Evolutionary conservation across 257 asterid genomes (phyloP).

Genomic region (Echium plantagineum): DNA sequence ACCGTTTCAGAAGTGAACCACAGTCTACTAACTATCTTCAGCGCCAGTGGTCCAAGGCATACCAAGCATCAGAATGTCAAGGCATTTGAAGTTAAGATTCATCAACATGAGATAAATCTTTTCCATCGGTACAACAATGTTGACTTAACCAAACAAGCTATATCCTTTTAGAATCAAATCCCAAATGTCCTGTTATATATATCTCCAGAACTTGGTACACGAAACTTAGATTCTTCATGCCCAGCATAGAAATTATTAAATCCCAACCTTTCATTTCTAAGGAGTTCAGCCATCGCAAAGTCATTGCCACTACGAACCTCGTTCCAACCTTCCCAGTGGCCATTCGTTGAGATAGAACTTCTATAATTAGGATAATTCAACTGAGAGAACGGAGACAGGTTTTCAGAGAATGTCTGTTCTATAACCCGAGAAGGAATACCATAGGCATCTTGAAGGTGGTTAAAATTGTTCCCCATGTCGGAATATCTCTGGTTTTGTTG

Average conservation of each 20-base stretch:
- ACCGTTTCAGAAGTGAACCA: conserved; percentile 6
- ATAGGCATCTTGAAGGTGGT: conserved; percentile 42
- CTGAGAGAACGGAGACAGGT: conserved; percentile 51
- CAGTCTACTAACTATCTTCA: conserved; percentile 5
- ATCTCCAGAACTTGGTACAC: conserved; percentile 60
- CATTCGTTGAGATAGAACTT: conserved; percentile 49
- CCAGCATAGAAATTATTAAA: conserved; percentile 44
- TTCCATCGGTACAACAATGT: conserved; percentile 5
- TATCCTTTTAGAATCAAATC: conserved; percentile 28
- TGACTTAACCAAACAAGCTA: conserved; percentile 13
- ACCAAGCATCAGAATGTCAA: neutral
- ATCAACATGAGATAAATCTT: neutral
- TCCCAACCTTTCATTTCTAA: conserved; percentile 56
- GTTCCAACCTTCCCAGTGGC: conserved; percentile 85
- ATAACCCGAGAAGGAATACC: conserved; percentile 55
- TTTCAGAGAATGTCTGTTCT: conserved; percentile 54
- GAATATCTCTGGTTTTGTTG: conserved; percentile 59
- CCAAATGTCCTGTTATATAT: conserved; percentile 66
- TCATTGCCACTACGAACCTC: conserved; percentile 51
- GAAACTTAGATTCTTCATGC: conserved; percentile 66
- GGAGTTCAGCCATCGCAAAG: conserved; percentile 61
- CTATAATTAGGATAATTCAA: conserved; percentile 48
- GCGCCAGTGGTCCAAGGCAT: conserved; percentile 2
- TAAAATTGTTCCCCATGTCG: conserved; percentile 34
- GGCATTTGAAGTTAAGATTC: conserved; percentile 7